Conservation (phyloP, 1,284 basidiomycete genomes). For the Cystobasidium pallidum region DNA sequence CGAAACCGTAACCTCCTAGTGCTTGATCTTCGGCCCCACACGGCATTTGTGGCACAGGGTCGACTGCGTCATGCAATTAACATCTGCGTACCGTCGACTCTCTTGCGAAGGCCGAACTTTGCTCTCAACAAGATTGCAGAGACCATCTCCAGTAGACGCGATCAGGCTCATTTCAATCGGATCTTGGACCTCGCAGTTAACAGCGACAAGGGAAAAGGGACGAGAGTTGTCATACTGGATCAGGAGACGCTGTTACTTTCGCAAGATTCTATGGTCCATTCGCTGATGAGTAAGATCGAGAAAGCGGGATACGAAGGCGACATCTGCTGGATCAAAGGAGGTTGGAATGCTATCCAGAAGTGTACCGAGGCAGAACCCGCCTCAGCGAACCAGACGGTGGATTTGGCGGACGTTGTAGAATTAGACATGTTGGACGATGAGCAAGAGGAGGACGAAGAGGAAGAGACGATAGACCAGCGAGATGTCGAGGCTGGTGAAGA, state of each 20-base stretch:
- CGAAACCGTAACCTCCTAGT: background rate
- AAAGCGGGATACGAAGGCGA: conserved; percentile 68
- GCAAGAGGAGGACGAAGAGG: conserved; percentile 44
- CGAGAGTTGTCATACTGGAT: conserved; percentile 72
- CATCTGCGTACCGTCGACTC: conserved; percentile 88
- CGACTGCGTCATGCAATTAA: conserved; percentile 76
- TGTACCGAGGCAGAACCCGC: background rate
- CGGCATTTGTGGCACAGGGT: conserved; percentile 65
- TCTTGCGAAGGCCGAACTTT: conserved; percentile 85
- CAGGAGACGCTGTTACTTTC: conserved; percentile 68
- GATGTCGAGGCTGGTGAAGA: conserved; percentile 59
- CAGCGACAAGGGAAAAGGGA: conserved; percentile 58
- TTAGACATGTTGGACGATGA: conserved; percentile 59
- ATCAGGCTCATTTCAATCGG: conserved; percentile 52
- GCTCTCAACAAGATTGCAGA: conserved; percentile 71
- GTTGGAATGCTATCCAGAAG: conserved; percentile 58
- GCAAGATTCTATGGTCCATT: conserved; percentile 71
- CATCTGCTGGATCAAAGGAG: conserved; percentile 76
- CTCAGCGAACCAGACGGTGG: background rate
- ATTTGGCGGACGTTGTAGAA: conserved; percentile 11
- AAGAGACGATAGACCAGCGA: background rate
- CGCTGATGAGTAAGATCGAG: conserved; percentile 81
- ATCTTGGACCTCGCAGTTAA: conserved; percentile 58
- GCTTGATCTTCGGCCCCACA: conserved; percentile 79
- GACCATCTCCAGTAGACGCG: conserved; percentile 69